Base-by-base conservation (phyloP, 2,329 filamentous ascomycete species). In the Fusarium sp. region DNA sequence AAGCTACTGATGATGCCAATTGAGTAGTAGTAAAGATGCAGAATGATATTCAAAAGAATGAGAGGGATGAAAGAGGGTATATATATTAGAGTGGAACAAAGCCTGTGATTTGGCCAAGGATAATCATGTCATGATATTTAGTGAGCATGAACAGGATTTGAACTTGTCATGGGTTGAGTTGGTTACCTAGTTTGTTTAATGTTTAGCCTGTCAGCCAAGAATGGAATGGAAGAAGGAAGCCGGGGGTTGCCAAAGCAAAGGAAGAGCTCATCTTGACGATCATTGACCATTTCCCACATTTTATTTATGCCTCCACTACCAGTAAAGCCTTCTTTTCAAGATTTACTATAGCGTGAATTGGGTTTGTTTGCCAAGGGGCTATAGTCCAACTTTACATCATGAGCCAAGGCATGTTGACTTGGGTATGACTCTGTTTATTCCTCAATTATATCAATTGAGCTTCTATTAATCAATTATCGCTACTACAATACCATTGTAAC, bases 101-200 rank as follows among this genome's bases (percentile, higher is more conserved):
- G 38, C 53, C 32, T 50, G 45, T 60, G 60, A 52, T 56, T 54
- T 48, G 63, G 64, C 70, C 50, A 67, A 72, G 69, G 38, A 61
- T 32, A 56, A 48, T 35, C 61, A 73, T 73, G 67, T 50, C 70
- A 68, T 73, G 59, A 62, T 70, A 35, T 32, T 49, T 45, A 42
- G 7, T 59, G 55, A 69, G 18, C 56, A 69, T 66, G 55, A 69
- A n/a, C 69, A 69, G 68, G 69, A 60, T 68, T 68, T 56, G 40
- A n/a, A 12, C 60, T 56, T 53, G 49, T 35, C 57, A 33, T 68
- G 40, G 32, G 30, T 45, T 45, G 23, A 23, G 23, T 23, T 23
- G 23, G 23, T 23, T 23, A 23, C 23, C 23, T 23, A 33, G 58
- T 41, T 18, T 17, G 35, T 26, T 53, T 20, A 27, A n/a, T 13